Conservation (phyloP, 805 yeast species). For the Wickerhamomyces mucosus region DNA sequence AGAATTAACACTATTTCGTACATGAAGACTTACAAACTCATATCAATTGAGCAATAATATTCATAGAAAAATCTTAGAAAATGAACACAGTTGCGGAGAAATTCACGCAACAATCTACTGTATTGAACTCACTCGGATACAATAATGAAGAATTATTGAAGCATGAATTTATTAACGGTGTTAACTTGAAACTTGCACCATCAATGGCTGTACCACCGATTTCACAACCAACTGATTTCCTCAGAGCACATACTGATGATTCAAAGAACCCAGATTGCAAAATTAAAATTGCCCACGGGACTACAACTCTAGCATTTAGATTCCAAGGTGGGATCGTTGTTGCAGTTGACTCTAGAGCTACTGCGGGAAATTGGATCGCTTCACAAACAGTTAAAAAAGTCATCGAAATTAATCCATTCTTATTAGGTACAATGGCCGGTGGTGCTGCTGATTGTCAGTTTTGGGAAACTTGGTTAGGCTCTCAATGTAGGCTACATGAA, state of each 20-base stretch:
- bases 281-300: slow-evolving; percentile 96
- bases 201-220: slow-evolving; percentile 70
- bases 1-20: background rate
- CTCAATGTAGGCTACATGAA: slow-evolving; percentile 93
- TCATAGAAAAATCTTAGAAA: background rate
- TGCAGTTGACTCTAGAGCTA: slow-evolving; percentile 97
- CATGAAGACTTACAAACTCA: background rate
- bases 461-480: slow-evolving; percentile 99
- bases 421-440: slow-evolving; percentile 98
- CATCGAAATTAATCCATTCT: slow-evolving; percentile 88
- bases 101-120: slow-evolving; percentile 12
- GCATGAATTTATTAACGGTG: slow-evolving; percentile 27
- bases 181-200: slow-evolving; percentile 37
- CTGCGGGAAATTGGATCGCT: slow-evolving; percentile 97
- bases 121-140: slow-evolving; percentile 11
- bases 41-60: background rate
- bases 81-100: slow-evolving; percentile 19
- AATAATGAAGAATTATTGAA: slow-evolving; percentile 23
- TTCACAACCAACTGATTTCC: slow-evolving; percentile 80
- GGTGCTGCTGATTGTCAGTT: slow-evolving; percentile 99
- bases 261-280: slow-evolving; percentile 85
- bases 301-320: slow-evolving; percentile 95
- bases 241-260: slow-evolving; percentile 98
- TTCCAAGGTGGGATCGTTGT: slow-evolving; percentile 93
- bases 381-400: slow-evolving; percentile 97